Percentiles rank a stretch among this genome's conserved stretches.
phyloP scores from a whole-genome alignment of 352 stramenopile species.

The Globisporangium heterothallicum region DNA sequence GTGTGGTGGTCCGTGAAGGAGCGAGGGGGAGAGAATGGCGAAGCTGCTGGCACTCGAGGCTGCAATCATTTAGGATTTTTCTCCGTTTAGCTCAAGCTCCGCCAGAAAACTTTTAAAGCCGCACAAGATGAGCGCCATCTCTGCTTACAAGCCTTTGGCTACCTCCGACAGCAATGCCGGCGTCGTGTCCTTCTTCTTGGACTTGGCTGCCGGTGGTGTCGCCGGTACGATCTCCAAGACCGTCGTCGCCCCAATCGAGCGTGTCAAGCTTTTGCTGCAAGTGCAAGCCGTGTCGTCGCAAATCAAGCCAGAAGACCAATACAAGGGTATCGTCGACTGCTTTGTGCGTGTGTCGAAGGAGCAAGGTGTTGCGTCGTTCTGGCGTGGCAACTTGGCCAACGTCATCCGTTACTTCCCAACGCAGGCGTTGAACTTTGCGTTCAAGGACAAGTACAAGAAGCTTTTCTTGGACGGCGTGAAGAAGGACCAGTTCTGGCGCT shows the following conservation, averaged over 20 bases:
- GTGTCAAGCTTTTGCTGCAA: conserved; percentile 91
- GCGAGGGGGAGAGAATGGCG: neutral
- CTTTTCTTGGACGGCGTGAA: conserved; percentile 82
- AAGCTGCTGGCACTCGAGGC: conserved; percentile 1
- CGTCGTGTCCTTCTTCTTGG: conserved; percentile 64
- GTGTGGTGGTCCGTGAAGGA: conserved; percentile 30
- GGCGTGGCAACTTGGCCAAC: conserved; percentile 89
- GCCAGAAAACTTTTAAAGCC: conserved; percentile 44
- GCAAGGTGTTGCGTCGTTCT: conserved; percentile 87
- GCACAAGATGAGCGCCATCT: conserved; percentile 68
- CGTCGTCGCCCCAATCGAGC: conserved; percentile 85
- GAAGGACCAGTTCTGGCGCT: conserved; percentile 97
- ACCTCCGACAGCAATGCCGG: conserved; percentile 57
- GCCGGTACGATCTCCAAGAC: conserved; percentile 90
- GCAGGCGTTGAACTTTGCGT: conserved; percentile 91
- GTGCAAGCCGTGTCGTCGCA: conserved; percentile 87
- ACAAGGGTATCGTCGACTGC: conserved; percentile 90
- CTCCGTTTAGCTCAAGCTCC: conserved; percentile 59
- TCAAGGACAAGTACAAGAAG: conserved; percentile 94
- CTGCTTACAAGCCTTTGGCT: conserved; percentile 75
- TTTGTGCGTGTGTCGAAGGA: conserved; percentile 86
- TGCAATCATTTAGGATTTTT: conserved; percentile 82
- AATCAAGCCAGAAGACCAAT: conserved; percentile 90
- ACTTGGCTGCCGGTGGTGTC: conserved; percentile 83
- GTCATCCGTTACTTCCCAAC: conserved; percentile 92